A percentile compares a stretch with the other conserved stretches of the same genome.
phyloP scores from a whole-genome alignment of 1,284 basidiomycete genomes.

The Ustilago tritici region DNA sequence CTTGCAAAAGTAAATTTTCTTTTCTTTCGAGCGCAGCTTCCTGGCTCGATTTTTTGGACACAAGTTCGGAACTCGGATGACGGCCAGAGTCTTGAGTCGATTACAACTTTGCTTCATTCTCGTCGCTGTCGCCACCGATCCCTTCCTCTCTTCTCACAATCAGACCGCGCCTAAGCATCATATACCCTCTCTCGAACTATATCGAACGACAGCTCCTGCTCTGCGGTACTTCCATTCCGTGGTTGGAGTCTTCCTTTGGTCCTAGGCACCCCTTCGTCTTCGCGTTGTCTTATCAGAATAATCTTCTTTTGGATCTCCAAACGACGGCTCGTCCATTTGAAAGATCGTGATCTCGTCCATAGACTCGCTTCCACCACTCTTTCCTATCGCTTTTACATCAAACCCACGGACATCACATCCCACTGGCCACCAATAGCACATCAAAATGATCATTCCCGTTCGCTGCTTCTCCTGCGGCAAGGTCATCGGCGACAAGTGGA shows the following conservation, averaged over 20 bases:
- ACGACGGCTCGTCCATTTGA: background rate
- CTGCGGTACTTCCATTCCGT: background rate
- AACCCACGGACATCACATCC: background rate
- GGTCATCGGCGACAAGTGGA: constrained; percentile 69
- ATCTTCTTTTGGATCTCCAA: background rate
- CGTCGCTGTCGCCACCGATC: constrained; percentile 4
- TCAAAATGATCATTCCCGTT: constrained; percentile 64
- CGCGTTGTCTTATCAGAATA: background rate
- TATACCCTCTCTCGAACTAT: constrained; percentile 7
- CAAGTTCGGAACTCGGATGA: constrained; percentile 29
- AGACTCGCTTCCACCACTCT: background rate
- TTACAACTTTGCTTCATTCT: background rate
- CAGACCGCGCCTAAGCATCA: background rate
- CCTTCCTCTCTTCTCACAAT: background rate
- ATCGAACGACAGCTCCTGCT: background rate
- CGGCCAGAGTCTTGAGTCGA: constrained; percentile 10
- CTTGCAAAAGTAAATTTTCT: background rate
- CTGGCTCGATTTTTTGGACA: constrained; percentile 23
- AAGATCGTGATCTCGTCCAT: background rate
- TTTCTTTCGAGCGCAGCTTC: background rate
- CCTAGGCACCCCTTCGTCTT: background rate
- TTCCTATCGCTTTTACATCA: background rate
- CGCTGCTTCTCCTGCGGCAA: constrained; percentile 70
- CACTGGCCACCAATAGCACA: constrained; percentile 3
- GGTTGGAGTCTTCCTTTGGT: background rate